Base-by-base conservation (phyloP, 2,329 filamentous ascomycete genomes). In the Fusarium tuaranense region DNA sequence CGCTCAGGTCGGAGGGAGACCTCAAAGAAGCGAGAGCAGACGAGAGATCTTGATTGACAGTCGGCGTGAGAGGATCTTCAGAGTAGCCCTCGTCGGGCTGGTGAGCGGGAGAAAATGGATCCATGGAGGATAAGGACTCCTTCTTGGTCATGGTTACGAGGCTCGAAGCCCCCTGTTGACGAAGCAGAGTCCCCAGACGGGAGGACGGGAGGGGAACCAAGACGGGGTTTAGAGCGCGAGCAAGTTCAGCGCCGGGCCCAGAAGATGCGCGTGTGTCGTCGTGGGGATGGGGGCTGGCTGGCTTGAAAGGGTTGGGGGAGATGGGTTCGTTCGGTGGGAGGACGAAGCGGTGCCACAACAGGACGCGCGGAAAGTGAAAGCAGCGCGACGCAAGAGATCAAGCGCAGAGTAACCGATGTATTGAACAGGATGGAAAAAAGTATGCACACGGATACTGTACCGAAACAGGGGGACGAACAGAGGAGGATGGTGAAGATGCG, bases 61-160 rank as follows among this genome's bases (percentile, higher is more conserved):
- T 81, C 13, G 86, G 83, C 74, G 87, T 88, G 63, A 91, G 83
- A 68, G 89, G 89, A 76, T 95, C 94, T 81, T 97, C 94, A 7
- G 94, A 95, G 82, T 97, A 97, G 78, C 95, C 95, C 84, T 97
- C 95, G 84, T 97, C 94, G 68, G 95, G 89, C 81, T 92, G 87
- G 69, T 88, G 86, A 18, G 82, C 86, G 75, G 89, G 87, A 36
- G 89, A 82, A 70, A 87, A 86, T 55, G 84, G 79, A 77, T 87
- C 85, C 85, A 88, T 87, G 57, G 74, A 70, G 68, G 73, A 71
- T 25, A 77, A 71, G 41, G 69, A 73, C 60, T 81, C 77, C 60
- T 76, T 72, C 67, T 78, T 80, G 39, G 79, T 76, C 80, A 82
- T 82, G 70, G 61, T 67, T 66, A 63, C 71, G 70, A 78, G 72